Evolutionary conservation across 805 yeast species (phyloP).

Genomic region (Saccharomycopsis capsularis): DNA sequence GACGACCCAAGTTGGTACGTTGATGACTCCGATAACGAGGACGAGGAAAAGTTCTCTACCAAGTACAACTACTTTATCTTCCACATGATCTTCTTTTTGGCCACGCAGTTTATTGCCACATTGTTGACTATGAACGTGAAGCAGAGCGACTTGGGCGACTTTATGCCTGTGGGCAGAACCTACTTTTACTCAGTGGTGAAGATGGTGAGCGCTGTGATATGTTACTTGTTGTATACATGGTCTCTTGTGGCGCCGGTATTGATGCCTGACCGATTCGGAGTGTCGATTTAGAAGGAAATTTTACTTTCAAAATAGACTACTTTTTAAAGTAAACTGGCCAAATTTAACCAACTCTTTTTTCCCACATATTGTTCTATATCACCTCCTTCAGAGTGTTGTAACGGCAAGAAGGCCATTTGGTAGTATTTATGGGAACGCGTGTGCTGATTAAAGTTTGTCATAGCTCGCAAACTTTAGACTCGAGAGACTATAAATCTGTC

Average conservation of each 20-base stretch:
- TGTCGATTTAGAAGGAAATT: slow-evolving; percentile 2
- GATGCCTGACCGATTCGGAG: slow-evolving; percentile 78
- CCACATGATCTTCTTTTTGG: slow-evolving; percentile 86
- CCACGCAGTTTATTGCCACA: slow-evolving; percentile 96
- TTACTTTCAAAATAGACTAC: too few species aligned
- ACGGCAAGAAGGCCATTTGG: too few species aligned
- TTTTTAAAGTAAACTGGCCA: too few species aligned
- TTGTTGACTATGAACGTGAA: slow-evolving; percentile 86
- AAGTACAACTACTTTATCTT: slow-evolving; percentile 82
- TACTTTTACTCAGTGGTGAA: slow-evolving; percentile 94
- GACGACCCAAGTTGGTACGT: slow-evolving; percentile 58
- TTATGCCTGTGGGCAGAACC: slow-evolving; percentile 94
- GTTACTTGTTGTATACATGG: slow-evolving; percentile 84
- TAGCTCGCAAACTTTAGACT: too few species aligned
- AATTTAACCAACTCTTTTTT: too few species aligned
- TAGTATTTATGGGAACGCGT: too few species aligned
- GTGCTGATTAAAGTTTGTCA: too few species aligned
- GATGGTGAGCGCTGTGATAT: slow-evolving; percentile 86
- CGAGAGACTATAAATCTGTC: too few species aligned
- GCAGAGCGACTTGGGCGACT: slow-evolving; percentile 76
- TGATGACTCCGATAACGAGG: slow-evolving; percentile 36
- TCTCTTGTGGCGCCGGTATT: slow-evolving; percentile 83
- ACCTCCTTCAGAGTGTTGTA: too few species aligned
- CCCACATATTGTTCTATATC: too few species aligned
- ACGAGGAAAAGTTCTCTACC: slow-evolving; percentile 55